Conservation (phyloP, 345 rosid genomes). For the Acer negundo region DNA sequence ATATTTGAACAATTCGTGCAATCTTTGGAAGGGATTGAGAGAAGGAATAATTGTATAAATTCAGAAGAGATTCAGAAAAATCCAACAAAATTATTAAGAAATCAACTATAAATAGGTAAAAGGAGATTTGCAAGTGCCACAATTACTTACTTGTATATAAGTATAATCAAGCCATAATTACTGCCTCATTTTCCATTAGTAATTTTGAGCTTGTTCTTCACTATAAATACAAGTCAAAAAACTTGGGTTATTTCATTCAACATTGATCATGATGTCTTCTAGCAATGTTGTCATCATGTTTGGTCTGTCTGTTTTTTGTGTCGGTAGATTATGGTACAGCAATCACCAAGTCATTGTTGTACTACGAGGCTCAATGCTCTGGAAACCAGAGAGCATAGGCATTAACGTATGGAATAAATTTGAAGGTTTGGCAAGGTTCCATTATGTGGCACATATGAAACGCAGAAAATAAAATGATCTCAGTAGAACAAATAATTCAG, state of each 20-base stretch:
- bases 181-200: no score
- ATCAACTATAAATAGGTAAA: not conserved
- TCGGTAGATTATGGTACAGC: slow-evolving; percentile 53
- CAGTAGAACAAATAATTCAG: slow-evolving; percentile 88
- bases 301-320: slow-evolving; percentile 21
- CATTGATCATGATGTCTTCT: not conserved
- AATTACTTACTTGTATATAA: no score
- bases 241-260: no score
- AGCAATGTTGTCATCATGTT: slow-evolving; percentile 17
- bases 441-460: slow-evolving; percentile 90
- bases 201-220: no score
- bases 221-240: no score
- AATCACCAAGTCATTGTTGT: slow-evolving; percentile 62
- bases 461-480: slow-evolving; percentile 90
- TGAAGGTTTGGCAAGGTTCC: slow-evolving; percentile 80
- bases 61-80: no score
- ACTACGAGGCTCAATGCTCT: slow-evolving; percentile 77
- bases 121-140: no score
- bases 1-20: not conserved
- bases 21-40: not conserved
- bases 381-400: slow-evolving; percentile 77
- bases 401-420: slow-evolving; percentile 81
- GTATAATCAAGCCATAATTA: no score
- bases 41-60: no score
- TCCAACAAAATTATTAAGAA: not conserved